Conservation (phyloP, 306 rosid species). For the Cucurbita pepo region DNA sequence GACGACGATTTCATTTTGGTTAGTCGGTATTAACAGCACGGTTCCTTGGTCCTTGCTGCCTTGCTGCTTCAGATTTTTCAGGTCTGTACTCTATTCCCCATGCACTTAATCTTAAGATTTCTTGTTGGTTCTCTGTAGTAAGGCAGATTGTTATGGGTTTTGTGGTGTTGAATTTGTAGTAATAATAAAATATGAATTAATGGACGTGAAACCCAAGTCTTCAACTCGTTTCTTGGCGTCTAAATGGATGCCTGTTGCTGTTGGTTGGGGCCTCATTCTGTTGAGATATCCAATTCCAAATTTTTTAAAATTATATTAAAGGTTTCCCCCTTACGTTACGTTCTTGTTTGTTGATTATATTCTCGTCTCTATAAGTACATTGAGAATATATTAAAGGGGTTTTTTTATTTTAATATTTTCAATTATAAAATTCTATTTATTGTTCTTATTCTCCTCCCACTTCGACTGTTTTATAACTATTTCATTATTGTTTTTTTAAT, state of each 20-base stretch:
- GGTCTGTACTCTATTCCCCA: background rate
- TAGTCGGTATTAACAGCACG: conserved; percentile 32
- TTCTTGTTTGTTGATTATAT: background rate
- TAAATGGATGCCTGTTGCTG: background rate
- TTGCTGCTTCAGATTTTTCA: background rate
- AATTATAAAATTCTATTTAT: no score
- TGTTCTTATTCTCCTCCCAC: background rate
- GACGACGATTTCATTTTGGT: conserved; percentile 48
- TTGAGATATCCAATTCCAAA: background rate
- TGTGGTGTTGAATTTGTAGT: background rate
- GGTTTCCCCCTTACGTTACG: background rate
- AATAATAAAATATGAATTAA: background rate
- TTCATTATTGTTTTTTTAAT: no score
- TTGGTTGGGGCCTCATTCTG: background rate
- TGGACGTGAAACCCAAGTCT: background rate
- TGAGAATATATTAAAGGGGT: background rate
- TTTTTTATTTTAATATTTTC: no score
- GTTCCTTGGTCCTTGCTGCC: background rate
- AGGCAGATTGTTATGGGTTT: background rate
- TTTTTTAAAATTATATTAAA: background rate
- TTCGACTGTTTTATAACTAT: background rate
- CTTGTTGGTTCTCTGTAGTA: background rate
- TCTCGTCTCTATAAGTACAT: background rate
- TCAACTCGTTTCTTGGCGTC: background rate
- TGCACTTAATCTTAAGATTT: background rate